phyloP scores from a whole-genome alignment of 495 filamentous ascomycete species.

The Mycothermus thermophilus region DNA sequence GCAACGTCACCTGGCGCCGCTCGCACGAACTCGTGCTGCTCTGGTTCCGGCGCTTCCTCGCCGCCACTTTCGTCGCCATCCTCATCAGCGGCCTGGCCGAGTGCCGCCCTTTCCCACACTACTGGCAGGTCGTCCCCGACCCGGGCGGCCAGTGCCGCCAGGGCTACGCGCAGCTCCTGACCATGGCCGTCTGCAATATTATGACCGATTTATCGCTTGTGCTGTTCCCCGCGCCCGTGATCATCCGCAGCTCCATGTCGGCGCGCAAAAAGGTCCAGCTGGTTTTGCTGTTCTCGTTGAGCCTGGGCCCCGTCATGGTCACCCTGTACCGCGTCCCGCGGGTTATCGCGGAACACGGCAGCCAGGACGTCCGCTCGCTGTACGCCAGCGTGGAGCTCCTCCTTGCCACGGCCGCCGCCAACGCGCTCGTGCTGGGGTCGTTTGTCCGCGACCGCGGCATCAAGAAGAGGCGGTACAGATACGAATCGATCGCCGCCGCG shows the following conservation, averaged over 20 bases:
- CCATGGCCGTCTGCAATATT: conserved; percentile 75
- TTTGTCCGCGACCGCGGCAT: conserved; percentile 67
- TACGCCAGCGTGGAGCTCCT: conserved; percentile 66
- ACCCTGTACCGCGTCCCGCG: conserved; percentile 65
- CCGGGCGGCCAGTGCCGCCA: conserved; percentile 73
- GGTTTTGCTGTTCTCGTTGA: conserved; percentile 66
- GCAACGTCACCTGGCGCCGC: conserved; percentile 54
- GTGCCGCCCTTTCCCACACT: conserved; percentile 70
- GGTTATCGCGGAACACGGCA: conserved; percentile 46
- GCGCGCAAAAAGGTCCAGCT: conserved; percentile 52
- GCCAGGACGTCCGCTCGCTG: conserved; percentile 63
- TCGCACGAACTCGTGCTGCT: conserved; percentile 53
- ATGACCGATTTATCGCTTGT: conserved; percentile 80
- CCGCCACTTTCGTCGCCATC: conserved; percentile 61
- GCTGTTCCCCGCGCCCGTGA: conserved; percentile 75
- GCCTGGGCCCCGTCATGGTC: conserved; percentile 56
- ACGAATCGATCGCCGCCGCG: conserved; percentile 32
- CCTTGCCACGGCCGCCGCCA: conserved; percentile 61
- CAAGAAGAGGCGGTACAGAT: conserved; percentile 64
- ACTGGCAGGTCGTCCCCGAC: conserved; percentile 87
- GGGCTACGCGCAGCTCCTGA: conserved; percentile 72
- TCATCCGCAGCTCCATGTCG: conserved; percentile 57
- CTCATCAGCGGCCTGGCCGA: conserved; percentile 70
- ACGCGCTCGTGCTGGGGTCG: conserved; percentile 64
- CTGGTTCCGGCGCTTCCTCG: conserved; percentile 59